Conservation (phyloP, 2,329 filamentous ascomycete genomes). For the Ophiostoma montium region DNA sequence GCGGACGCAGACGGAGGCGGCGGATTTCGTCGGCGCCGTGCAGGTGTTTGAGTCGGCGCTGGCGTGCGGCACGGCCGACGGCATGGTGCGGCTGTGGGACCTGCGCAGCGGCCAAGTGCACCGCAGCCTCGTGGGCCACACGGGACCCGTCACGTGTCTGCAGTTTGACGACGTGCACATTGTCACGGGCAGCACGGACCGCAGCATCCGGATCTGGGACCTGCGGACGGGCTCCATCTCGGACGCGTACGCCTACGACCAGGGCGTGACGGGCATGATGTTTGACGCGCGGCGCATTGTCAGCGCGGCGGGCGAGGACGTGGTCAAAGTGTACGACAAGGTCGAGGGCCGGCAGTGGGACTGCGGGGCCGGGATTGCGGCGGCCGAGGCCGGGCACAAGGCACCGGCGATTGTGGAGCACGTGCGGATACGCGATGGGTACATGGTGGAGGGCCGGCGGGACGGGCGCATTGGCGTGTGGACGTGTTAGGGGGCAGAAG, state of each 20-base stretch:
- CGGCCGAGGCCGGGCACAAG: constrained; percentile 49
- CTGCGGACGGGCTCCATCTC: constrained; percentile 89
- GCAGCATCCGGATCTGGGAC: constrained; percentile 98
- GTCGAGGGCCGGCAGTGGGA: constrained; percentile 93
- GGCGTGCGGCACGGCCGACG: constrained; percentile 91
- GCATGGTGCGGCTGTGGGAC: constrained; percentile 96
- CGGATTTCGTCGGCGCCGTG: constrained; percentile 86
- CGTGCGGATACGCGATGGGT: constrained; percentile 86
- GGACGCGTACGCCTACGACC: constrained; percentile 91
- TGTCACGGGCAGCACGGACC: constrained; percentile 82
- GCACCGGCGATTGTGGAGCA: constrained; percentile 58
- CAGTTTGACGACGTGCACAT: constrained; percentile 95
- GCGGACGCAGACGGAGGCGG: constrained; percentile 59
- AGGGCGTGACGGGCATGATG: constrained; percentile 89
- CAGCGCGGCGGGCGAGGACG: constrained; percentile 76
- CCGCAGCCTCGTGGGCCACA: constrained; percentile 87
- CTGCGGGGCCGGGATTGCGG: constrained; percentile 69
- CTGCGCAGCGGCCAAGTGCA: constrained; percentile 93
- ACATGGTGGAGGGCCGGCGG: constrained; percentile 76
- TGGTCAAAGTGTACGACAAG: constrained; percentile 98
- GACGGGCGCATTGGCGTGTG: constrained; percentile 86
- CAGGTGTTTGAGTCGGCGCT: constrained; percentile 94
- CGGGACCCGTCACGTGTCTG: constrained; percentile 80
- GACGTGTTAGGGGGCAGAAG: constrained; percentile 44
- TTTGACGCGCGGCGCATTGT: constrained; percentile 87